Conservation (phyloP, 2,329 filamentous ascomycete genomes). For the Fusarium napiforme region DNA sequence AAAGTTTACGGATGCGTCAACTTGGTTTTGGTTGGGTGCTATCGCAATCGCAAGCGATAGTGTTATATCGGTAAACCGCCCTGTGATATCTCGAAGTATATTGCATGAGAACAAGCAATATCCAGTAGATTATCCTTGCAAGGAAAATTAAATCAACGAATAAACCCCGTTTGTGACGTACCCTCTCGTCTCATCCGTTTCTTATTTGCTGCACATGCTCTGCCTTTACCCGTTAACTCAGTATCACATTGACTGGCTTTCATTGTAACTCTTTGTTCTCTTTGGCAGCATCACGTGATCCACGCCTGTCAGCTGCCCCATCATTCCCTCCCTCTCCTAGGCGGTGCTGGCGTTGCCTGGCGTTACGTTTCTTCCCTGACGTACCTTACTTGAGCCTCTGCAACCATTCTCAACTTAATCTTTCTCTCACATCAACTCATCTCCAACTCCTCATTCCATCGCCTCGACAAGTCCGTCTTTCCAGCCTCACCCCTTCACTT, state of each 20-base stretch:
- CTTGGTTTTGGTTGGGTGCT: not conserved
- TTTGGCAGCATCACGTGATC: slow-evolving; percentile 42
- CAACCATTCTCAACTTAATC: slow-evolving; percentile 44
- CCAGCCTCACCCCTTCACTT: slow-evolving; percentile 1
- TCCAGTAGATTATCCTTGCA: not conserved
- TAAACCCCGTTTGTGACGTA: not conserved
- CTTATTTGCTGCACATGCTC: not conserved
- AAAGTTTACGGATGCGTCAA: not conserved
- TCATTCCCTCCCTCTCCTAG: slow-evolving; percentile 26
- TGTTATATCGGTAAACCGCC: slow-evolving; percentile 2
- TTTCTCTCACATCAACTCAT: slow-evolving; percentile 45
- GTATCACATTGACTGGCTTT: not conserved
- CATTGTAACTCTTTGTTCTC: slow-evolving; percentile 18
- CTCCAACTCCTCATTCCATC: slow-evolving; percentile 39
- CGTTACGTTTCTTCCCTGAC: slow-evolving; percentile 51
- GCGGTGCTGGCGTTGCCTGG: slow-evolving; percentile 45
- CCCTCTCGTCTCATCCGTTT: not conserved
- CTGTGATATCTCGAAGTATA: not conserved
- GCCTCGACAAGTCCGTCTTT: slow-evolving; percentile 13
- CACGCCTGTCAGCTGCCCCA: slow-evolving; percentile 40
- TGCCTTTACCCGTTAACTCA: not conserved
- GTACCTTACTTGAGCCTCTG: slow-evolving; percentile 50
- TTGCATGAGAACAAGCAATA: slow-evolving; percentile 1
- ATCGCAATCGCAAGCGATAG: slow-evolving; percentile 11
- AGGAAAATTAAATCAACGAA: not conserved